A percentile compares a stretch with the other conserved stretches of the same genome.
phyloP scores from a whole-genome alignment of 1,139 yeast genomes.

The Citeromyces hawaiiensis region DNA sequence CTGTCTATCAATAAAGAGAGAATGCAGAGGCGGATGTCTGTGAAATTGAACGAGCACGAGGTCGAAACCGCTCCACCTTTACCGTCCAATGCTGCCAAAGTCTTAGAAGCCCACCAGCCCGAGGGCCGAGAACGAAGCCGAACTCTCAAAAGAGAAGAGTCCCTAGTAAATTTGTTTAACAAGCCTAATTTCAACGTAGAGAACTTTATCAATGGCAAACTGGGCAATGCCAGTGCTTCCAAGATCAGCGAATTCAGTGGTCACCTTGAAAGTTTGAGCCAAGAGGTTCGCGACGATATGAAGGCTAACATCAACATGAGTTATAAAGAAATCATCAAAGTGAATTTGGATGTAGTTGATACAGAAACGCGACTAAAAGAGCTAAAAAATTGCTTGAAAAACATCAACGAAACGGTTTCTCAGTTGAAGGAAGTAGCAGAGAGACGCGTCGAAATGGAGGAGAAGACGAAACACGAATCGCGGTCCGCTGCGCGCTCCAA shows the following conservation, averaged over 20 bases:
- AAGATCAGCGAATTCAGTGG: conserved; percentile 65
- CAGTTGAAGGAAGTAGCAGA: conserved; percentile 65
- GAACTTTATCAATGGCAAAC: conserved; percentile 34
- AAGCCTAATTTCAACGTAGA: conserved; percentile 32
- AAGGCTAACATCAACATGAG: conserved; percentile 56
- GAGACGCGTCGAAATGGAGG: conserved; percentile 33
- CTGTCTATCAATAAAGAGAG: neutral
- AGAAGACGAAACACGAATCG: conserved; percentile 8
- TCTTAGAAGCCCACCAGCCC: conserved; percentile 2
- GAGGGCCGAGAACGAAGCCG: neutral
- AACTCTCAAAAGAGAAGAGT: neutral
- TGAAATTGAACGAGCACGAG: conserved; percentile 10
- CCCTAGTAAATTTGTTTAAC: conserved; percentile 5
- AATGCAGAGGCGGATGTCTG: conserved; percentile 13
- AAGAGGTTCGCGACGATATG: conserved; percentile 46
- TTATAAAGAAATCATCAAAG: conserved; percentile 56
- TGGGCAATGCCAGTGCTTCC: conserved; percentile 56
- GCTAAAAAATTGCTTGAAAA: conserved; percentile 47
- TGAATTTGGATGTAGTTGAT: conserved; percentile 49
- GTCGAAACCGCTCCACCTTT: conserved; percentile 8
- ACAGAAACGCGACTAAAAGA: conserved; percentile 54
- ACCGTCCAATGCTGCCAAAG: conserved; percentile 7
- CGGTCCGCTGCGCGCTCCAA: conserved; percentile 2
- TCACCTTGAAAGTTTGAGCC: conserved; percentile 36
- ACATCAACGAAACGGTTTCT: conserved; percentile 46